phyloP scores from a whole-genome alignment of 257 asterid species.

The Forsythia viridissima region DNA sequence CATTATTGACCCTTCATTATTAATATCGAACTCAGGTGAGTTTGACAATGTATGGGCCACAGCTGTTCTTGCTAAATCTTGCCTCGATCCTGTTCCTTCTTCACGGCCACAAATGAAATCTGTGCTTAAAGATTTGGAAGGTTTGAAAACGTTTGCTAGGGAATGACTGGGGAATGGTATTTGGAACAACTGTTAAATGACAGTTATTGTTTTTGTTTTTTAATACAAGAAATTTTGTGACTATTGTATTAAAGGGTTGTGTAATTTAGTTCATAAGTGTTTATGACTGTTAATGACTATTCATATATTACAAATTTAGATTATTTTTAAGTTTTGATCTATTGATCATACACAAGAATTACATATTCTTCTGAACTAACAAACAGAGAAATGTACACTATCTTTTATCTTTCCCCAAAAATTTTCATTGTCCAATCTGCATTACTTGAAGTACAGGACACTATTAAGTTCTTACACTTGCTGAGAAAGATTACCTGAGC shows the following conservation, averaged over 20 bases:
- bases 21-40: conserved; percentile 70
- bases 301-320: not conserved
- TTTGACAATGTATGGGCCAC: conserved; percentile 96
- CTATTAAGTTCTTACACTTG: not conserved
- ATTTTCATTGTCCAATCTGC: not conserved
- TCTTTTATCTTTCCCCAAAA: not conserved
- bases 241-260: not conserved
- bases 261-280: not conserved
- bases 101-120: conserved; percentile 84
- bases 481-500: not conserved
- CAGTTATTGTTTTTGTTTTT: no score
- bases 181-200: no score
- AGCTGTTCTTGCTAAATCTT: conserved; percentile 91
- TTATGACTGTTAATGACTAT: not conserved
- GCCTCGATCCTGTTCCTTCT: conserved; percentile 86
- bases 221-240: not conserved
- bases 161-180: not conserved
- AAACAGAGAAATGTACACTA: not conserved
- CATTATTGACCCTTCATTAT: conserved; percentile 78
- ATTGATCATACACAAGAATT: not conserved
- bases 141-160: conserved; percentile 47
- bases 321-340: not conserved
- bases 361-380: not conserved
- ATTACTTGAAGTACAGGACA: not conserved
- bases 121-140: conserved; percentile 80